Evolutionary conservation across 106 monocot species (phyloP), one percentile per base, ranked within the genome.

Genomic region (Platanthera zijinensis): DNA sequence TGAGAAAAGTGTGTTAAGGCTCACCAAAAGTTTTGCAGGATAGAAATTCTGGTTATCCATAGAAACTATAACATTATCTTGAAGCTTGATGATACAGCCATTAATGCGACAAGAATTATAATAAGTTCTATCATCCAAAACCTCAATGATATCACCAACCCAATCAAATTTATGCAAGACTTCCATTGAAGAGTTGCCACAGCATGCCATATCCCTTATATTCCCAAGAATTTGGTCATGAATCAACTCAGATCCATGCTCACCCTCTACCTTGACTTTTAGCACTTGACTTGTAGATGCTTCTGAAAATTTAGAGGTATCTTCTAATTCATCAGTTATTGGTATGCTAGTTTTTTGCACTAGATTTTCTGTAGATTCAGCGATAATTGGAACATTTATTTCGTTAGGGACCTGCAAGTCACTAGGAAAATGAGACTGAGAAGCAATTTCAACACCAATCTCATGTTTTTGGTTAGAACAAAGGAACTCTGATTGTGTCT

Each of bases 41-140:
- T 39, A 69, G 57, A 52, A 12, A 10, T 81, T 84, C 68, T 32
- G 53, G 50, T 61, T 66, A 18, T 68, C 25, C 13, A 80, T 57
- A 77, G 75, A 77, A 74, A 86, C 54, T 68, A 91, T 64, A 79
- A 87, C 78, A 79, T 84, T 74, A 82, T 85, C 88, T 77, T 92
- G 80, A 67, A 93, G 79, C 51, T 84, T 88, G 71, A 86, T 75
- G 50, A 69, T 7, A 25, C 70, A 50, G 52, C 75, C 81, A 84
- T 90, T 83, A 74, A 93, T 50, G 19, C 72, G 45, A 79, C 89
- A 90, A 57, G 93, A 86, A 13, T 79, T 78, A 67, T 90, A 90
- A 75, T 87, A 88, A 61, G 81, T 76, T 80, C 82, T 93, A 21
- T 67, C 77, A 2, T 86, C 88, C 18, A 71, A 48, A 70, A 54